Evolutionary conservation across 805 yeast species (phyloP).

Genomic region (Candida insectalens): DNA sequence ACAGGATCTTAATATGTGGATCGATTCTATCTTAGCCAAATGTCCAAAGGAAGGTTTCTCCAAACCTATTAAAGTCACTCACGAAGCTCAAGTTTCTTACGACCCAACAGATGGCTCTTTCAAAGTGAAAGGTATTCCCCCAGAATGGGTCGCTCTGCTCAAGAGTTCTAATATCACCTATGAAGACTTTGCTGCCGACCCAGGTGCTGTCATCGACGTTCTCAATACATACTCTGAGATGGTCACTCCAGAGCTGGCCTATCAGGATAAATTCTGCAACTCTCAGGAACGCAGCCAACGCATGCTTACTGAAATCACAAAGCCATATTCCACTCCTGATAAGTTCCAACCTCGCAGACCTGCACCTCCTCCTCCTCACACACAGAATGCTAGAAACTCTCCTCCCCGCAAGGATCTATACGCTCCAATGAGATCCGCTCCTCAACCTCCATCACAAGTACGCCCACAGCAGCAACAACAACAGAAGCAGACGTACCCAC

Average conservation of each 20-base stretch:
- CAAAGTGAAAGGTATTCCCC: constrained; percentile 42
- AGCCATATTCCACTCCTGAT: constrained; percentile 17
- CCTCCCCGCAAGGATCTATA: constrained; percentile 8
- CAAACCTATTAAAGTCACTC: constrained; percentile 89
- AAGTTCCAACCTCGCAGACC: constrained; percentile 26
- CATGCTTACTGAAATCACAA: constrained; percentile 21
- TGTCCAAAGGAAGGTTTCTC: constrained; percentile 67
- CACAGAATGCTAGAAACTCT: no score
- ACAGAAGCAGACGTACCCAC: background rate
- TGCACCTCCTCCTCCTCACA: constrained; percentile 27
- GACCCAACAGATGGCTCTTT: constrained; percentile 65
- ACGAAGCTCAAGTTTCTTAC: constrained; percentile 82
- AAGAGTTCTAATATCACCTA: constrained; percentile 51
- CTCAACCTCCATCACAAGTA: constrained; percentile 8
- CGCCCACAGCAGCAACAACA: constrained; percentile 21
- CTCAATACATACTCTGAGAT: constrained; percentile 41
- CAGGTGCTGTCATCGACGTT: constrained; percentile 54
- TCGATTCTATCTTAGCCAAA: constrained; percentile 75
- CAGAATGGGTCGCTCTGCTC: constrained; percentile 45
- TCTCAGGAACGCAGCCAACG: constrained; percentile 3
- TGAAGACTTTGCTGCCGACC: constrained; percentile 55
- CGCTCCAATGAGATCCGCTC: constrained; percentile 33
- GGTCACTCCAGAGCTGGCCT: constrained; percentile 28
- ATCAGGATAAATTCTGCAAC: constrained; percentile 16
- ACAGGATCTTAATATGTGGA: constrained; percentile 79